These are phyloP conservation scores for Fusarium sororula DNA, from an alignment of 2,329 filamentous ascomycete genomes.

Conservation along the genomic window DNA sequence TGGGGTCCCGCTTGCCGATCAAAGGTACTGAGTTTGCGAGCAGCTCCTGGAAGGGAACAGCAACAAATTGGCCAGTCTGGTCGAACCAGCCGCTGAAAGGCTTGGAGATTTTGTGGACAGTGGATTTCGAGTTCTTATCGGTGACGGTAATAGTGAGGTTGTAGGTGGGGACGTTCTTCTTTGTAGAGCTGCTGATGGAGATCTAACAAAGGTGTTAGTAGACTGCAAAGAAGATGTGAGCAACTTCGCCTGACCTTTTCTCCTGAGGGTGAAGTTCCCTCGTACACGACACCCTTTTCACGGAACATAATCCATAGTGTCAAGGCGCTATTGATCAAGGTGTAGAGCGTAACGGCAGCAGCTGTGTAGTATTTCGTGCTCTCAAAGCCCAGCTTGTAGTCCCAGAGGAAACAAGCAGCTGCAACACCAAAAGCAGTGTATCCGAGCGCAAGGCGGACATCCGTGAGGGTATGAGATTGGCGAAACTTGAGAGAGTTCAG, in stretches of 20 bases:
- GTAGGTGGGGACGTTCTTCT: constrained; percentile 86
- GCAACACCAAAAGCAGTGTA: constrained; percentile 84
- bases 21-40: constrained; percentile 73
- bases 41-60: constrained; percentile 80
- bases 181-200: constrained; percentile 74
- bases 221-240: neutral
- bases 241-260: constrained; percentile 67
- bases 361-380: constrained; percentile 83
- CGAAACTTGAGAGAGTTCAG: constrained; percentile 86
- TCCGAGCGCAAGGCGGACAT: constrained; percentile 84
- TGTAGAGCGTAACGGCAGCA: constrained; percentile 81
- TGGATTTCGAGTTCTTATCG: constrained; percentile 48
- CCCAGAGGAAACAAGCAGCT: constrained; percentile 86
- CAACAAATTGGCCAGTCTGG: constrained; percentile 74
- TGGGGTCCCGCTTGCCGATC: constrained; percentile 73
- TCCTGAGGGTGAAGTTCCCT: constrained; percentile 73
- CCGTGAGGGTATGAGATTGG: constrained; percentile 82
- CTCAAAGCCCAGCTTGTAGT: constrained; percentile 92
- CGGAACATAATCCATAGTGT: constrained; percentile 87
- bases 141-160: constrained; percentile 72
- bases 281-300: constrained; percentile 84
- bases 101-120: constrained; percentile 64
- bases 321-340: constrained; percentile 78
- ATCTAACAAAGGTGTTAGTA: constrained; percentile 62
- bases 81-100: constrained; percentile 84